phyloP scores from a whole-genome alignment of 78 protist species.

The Chrysochromulina parva region DNA sequence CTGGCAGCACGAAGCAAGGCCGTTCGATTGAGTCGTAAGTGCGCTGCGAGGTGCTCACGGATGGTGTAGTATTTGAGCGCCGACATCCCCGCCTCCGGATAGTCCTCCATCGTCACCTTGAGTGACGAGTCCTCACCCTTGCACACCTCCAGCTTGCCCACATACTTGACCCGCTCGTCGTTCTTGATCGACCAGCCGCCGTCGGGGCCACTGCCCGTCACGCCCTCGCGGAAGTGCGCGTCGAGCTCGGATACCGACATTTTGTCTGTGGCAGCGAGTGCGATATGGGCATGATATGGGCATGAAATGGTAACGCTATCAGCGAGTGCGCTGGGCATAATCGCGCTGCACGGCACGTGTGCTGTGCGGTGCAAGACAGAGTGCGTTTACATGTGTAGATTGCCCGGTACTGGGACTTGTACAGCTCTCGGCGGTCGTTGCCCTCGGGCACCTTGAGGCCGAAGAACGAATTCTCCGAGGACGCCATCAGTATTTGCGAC shows the following conservation, averaged over 20 bases:
- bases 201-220: background rate
- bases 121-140: background rate
- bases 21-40: no score
- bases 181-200: constrained; percentile 13
- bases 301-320: no score
- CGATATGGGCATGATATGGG: no score
- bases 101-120: constrained; percentile 25
- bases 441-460: constrained; percentile 19
- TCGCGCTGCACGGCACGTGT: no score
- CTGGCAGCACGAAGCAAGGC: no score
- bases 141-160: constrained; percentile 7
- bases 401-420: constrained; percentile 26
- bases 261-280: background rate
- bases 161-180: constrained; percentile 32
- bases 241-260: background rate
- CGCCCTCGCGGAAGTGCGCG: background rate
- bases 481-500: background rate
- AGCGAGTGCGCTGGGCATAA: no score
- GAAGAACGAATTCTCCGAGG: background rate
- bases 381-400: background rate
- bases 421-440: constrained; percentile 18
- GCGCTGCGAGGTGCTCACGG: background rate
- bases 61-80: constrained; percentile 30
- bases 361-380: background rate
- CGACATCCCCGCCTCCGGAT: constrained; percentile 16